Conservation (phyloP, 257 asterid genomes). For the Penstemon barbatus region DNA sequence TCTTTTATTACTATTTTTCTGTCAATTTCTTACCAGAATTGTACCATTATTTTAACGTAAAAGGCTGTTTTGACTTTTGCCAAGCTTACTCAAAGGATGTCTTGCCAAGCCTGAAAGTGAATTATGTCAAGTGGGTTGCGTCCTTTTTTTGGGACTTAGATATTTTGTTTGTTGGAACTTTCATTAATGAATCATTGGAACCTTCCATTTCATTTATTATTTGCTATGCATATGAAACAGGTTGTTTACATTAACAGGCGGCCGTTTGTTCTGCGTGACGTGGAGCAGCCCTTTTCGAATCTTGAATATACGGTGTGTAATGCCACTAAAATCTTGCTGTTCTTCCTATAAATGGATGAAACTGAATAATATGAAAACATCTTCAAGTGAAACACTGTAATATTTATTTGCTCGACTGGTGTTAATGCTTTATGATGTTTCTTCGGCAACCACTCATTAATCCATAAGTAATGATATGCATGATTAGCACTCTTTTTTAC, state of each 20-base stretch:
- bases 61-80: background rate
- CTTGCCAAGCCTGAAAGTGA: slow-evolving; percentile 19
- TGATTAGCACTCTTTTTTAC: slow-evolving; percentile 2
- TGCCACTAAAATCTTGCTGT: slow-evolving; percentile 28
- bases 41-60: background rate
- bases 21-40: background rate
- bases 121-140: slow-evolving; percentile 21
- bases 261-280: slow-evolving; percentile 97
- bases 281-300: slow-evolving; percentile 94
- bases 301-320: slow-evolving; percentile 93
- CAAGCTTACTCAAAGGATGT: background rate
- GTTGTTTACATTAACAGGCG: slow-evolving; percentile 91
- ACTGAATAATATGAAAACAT: slow-evolving; percentile 22
- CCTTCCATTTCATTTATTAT: slow-evolving; percentile 17
- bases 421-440: background rate
- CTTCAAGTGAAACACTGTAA: slow-evolving; percentile 21
- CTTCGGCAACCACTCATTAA: background rate
- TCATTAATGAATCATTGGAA: slow-evolving; percentile 6
- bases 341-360: slow-evolving; percentile 25
- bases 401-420: slow-evolving; percentile 13
- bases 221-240: slow-evolving; percentile 44
- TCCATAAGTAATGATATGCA: background rate
- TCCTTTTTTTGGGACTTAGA: slow-evolving; percentile 21
- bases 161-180: slow-evolving; percentile 20
- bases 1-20: background rate